phyloP scores from a whole-genome alignment of 208 protist species.

The Trypanosoma rangeli region DNA sequence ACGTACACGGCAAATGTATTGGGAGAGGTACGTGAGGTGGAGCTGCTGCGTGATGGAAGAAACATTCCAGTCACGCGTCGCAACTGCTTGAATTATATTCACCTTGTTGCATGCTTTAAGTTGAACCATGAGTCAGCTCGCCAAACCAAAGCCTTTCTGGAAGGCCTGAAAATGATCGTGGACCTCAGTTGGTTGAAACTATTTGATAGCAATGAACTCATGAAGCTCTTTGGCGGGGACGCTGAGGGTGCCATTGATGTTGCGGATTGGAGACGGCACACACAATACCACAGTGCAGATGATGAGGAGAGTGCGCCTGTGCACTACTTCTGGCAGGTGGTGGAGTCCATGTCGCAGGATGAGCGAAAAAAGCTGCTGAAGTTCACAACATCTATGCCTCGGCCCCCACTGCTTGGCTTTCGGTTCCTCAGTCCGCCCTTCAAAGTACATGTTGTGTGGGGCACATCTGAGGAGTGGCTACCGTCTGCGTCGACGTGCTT shows the following conservation, averaged over 20 bases:
- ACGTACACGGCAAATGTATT: slow-evolving; percentile 72
- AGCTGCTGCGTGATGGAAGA: slow-evolving; percentile 76
- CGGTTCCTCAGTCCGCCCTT: slow-evolving; percentile 88
- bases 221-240: slow-evolving; percentile 82
- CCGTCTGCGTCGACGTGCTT: slow-evolving; percentile 93
- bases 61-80: slow-evolving; percentile 79
- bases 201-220: slow-evolving; percentile 89
- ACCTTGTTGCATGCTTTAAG: slow-evolving; percentile 91
- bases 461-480: slow-evolving; percentile 52
- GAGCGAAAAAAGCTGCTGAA: slow-evolving; percentile 84
- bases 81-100: slow-evolving; percentile 93
- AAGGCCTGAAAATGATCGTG: slow-evolving; percentile 76
- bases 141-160: slow-evolving; percentile 84
- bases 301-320: slow-evolving; percentile 59
- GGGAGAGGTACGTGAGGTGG: slow-evolving; percentile 66
- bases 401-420: slow-evolving; percentile 93
- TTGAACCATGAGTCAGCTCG: slow-evolving; percentile 86
- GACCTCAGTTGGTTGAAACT: slow-evolving; percentile 62
- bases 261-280: slow-evolving; percentile 85
- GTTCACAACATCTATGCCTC: slow-evolving; percentile 86
- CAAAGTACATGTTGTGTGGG: slow-evolving; percentile 69
- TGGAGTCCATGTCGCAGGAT: slow-evolving; percentile 63
- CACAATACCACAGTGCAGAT: slow-evolving; percentile 71
- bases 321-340: slow-evolving; percentile 88
- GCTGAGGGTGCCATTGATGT: slow-evolving; percentile 77